Conservation (phyloP, 2,329 filamentous ascomycete genomes). For the Triangularia setosa region DNA sequence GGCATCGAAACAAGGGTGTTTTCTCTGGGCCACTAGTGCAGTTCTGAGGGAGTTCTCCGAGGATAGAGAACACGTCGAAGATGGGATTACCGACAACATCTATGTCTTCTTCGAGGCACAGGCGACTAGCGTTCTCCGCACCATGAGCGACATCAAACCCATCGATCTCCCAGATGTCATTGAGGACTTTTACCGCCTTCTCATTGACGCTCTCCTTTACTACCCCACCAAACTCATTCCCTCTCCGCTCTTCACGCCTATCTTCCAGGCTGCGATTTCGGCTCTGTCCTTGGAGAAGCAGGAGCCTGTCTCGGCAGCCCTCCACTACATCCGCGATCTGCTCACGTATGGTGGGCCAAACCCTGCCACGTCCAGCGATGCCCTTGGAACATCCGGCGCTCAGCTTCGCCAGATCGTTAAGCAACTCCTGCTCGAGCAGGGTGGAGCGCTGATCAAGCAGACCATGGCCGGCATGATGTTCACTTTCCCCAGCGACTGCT, state of each 20-base stretch:
- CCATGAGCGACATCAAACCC: constrained; percentile 76
- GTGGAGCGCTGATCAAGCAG: constrained; percentile 77
- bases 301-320: constrained; percentile 82
- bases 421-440: constrained; percentile 64
- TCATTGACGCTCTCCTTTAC: constrained; percentile 88
- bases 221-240: constrained; percentile 81
- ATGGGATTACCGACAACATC: constrained; percentile 78
- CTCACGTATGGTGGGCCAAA: constrained; percentile 82
- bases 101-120: constrained; percentile 95
- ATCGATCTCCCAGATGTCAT: constrained; percentile 77
- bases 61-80: constrained; percentile 78
- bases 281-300: constrained; percentile 85
- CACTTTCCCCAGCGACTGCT: constrained; percentile 92
- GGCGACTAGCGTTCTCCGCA: constrained; percentile 81
- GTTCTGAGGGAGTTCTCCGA: constrained; percentile 95
- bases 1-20: constrained; percentile 85
- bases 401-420: constrained; percentile 72
- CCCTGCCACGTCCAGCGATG: constrained; percentile 57
- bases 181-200: constrained; percentile 92
- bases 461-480: constrained; percentile 99
- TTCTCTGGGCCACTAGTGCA: constrained; percentile 96
- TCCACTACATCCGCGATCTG: constrained; percentile 90
- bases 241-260: constrained; percentile 73
- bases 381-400: constrained; percentile 56
- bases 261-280: constrained; percentile 82